These are phyloP conservation scores for Cladosporium halotolerans DNA, from an alignment of 2,329 filamentous ascomycete genomes.

Conservation along the genomic window DNA sequence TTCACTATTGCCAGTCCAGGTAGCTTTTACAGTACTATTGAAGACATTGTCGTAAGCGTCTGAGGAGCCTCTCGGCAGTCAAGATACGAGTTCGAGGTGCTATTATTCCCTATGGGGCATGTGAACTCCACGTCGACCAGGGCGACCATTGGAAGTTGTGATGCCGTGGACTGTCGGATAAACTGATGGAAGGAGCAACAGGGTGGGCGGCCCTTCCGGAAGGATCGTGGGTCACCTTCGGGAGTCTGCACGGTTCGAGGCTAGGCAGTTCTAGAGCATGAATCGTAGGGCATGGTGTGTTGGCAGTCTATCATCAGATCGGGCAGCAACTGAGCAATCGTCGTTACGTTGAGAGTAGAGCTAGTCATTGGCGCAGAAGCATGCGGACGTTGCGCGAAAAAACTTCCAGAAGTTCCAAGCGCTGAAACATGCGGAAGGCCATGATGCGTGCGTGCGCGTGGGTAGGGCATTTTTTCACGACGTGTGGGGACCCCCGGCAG, in stretches of 20 bases:
- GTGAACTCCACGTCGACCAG: too few relatives aligned
- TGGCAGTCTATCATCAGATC: not conserved
- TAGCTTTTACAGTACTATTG: too few relatives aligned
- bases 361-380: not conserved
- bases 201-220: slow-evolving; percentile 3
- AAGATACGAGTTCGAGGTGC: too few relatives aligned
- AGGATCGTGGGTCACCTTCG: not conserved
- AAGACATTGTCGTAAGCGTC: too few relatives aligned
- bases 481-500: too few relatives aligned
- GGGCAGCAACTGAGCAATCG: not conserved
- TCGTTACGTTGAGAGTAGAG: slow-evolving; percentile 5
- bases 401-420: not conserved
- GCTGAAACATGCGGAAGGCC: slow-evolving; percentile 8
- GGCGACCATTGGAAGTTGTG: too few relatives aligned
- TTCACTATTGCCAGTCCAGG: too few relatives aligned
- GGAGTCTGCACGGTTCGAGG: not conserved
- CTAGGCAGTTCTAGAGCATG: not conserved
- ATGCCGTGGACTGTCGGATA: too few relatives aligned
- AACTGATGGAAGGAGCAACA: slow-evolving; percentile 4
- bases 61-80: too few relatives aligned
- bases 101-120: too few relatives aligned
- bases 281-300: slow-evolving; percentile 3
- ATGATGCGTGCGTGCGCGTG: too few relatives aligned
- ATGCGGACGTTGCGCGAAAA: not conserved
- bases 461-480: too few relatives aligned